Evolutionary conservation across 768 basidiomycete species (phyloP), one percentile per base, ranked within the genome.

Genomic region (Gymnopilus junonius): DNA sequence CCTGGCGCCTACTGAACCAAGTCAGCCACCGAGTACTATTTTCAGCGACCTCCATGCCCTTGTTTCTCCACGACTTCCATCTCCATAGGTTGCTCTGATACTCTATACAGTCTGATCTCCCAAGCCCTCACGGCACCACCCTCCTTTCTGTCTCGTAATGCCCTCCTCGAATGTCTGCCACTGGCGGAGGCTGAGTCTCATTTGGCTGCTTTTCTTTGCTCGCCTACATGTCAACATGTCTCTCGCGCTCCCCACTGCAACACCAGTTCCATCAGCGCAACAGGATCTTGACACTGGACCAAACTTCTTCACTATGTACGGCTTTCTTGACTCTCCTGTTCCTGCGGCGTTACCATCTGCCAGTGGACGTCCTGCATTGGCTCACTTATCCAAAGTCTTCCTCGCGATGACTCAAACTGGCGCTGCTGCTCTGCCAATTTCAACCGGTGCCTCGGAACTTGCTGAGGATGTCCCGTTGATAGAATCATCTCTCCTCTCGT

Each of bases 41-140:
- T 51, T 14, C n/a, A 51, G n/a, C 48, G 27, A 29, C n/a, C 14
- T 8, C 20, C 8, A 17, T 14, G 29, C 17, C 48, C 20, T 27
- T 27, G 37, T 59, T 37, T 40, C 37, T 45, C 43, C 46, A 51
- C 50, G 42, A 31, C 39, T 48, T n/a, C 55, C 55, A 64, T 42
- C 56, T 6, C 14, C 27, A 20, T 32, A 31, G 35, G 32, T 42
- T 34, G 43, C 10, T 50, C 25, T 31, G 29, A 12, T 35, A 39
- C 40, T 27, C 10, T 42, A 21, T 29, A 46, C 40, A 59, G 39
- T 20, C 55, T 56, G 35, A n/a, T 40, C 43, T 37, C 35, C 21
- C 56, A 67, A 68, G 67, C 67, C 67, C 61, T 62, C 63, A 63
- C 67, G 66, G 68, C 69, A 61, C 45, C 35, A 56, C 59, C 21